Percentiles rank a stretch among this genome's conserved stretches.
Evolutionary conservation across 1,284 basidiomycete genomes (phyloP).

Genomic region (Gastroboletus turbinatus): DNA sequence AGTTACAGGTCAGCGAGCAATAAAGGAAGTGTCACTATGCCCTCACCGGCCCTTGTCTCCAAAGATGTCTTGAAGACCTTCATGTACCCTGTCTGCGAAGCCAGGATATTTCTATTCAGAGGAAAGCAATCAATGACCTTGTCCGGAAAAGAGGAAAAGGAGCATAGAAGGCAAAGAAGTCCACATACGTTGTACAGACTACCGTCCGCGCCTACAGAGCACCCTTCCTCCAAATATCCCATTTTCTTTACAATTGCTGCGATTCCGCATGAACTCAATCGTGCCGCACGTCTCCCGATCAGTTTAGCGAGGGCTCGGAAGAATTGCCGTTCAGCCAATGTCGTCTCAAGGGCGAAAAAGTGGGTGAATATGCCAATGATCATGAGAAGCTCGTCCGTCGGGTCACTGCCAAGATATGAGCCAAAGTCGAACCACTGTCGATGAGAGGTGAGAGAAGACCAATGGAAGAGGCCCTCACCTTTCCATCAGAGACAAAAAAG

Average conservation of each 20-base stretch:
- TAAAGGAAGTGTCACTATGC: not conserved
- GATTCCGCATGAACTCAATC: slow-evolving; percentile 90
- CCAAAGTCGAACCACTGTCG: not conserved
- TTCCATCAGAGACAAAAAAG: slow-evolving; percentile 96
- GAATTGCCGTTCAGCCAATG: slow-evolving; percentile 91
- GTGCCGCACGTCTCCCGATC: slow-evolving; percentile 86
- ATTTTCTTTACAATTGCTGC: slow-evolving; percentile 93
- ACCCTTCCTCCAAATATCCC: slow-evolving; percentile 87
- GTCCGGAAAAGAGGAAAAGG: not conserved
- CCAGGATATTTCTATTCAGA: slow-evolving; percentile 85
- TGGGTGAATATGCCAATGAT: slow-evolving; percentile 95
- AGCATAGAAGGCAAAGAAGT: not conserved
- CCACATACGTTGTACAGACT: slow-evolving; percentile 84
- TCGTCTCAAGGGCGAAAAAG: slow-evolving; percentile 94
- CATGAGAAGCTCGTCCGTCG: slow-evolving; percentile 97
- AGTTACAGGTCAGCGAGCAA: not conserved
- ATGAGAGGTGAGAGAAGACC: not conserved
- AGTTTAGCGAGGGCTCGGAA: slow-evolving; percentile 90
- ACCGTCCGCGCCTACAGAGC: slow-evolving; percentile 89
- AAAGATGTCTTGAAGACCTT: slow-evolving; percentile 89
- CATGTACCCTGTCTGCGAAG: slow-evolving; percentile 86
- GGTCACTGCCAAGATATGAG: slow-evolving; percentile 59
- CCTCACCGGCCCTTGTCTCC: slow-evolving; percentile 87
- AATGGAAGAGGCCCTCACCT: slow-evolving; percentile 46
- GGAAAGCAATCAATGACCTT: slow-evolving; percentile 8